Evolutionary conservation across 306 rosid species (phyloP).

Genomic region (Vicia faba): DNA sequence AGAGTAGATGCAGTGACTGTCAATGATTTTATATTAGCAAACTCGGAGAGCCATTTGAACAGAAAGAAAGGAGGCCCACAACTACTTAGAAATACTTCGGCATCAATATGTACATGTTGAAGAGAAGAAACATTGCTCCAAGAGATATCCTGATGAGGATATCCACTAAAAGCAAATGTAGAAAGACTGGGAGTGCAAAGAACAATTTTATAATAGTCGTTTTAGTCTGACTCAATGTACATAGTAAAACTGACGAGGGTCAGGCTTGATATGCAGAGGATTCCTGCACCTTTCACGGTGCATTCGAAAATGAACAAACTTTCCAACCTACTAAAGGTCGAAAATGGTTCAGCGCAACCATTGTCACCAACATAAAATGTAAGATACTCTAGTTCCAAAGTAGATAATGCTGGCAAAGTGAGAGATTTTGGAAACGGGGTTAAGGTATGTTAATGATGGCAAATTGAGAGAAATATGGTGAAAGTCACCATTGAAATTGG

Average conservation of each 20-base stretch:
- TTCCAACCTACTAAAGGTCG: not conserved
- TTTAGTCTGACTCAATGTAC: too few relatives aligned
- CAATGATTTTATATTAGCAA: not conserved
- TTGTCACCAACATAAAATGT: not conserved
- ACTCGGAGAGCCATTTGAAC: not conserved
- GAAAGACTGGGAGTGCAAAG: not conserved
- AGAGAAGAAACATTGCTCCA: conserved; percentile 27
- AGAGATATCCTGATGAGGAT: not conserved
- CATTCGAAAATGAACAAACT: conserved; percentile 17
- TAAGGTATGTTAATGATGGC: not conserved
- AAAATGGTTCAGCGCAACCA: not conserved
- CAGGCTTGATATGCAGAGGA: not conserved
- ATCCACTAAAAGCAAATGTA: conserved; percentile 4
- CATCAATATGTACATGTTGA: conserved; percentile 13
- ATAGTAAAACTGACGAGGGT: conserved; percentile 24
- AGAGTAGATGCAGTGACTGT: not conserved
- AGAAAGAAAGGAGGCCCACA: not conserved
- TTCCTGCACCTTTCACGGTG: not conserved
- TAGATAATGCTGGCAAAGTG: not conserved
- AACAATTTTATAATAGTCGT: not conserved
- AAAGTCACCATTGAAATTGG: too few relatives aligned
- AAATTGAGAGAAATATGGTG: too few relatives aligned
- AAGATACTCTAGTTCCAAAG: conserved; percentile 16
- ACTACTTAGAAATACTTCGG: not conserved
- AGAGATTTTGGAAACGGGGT: conserved; percentile 6